Evolutionary conservation across 805 yeast species (phyloP).

Genomic region (Lachancea lanzarotensis): DNA sequence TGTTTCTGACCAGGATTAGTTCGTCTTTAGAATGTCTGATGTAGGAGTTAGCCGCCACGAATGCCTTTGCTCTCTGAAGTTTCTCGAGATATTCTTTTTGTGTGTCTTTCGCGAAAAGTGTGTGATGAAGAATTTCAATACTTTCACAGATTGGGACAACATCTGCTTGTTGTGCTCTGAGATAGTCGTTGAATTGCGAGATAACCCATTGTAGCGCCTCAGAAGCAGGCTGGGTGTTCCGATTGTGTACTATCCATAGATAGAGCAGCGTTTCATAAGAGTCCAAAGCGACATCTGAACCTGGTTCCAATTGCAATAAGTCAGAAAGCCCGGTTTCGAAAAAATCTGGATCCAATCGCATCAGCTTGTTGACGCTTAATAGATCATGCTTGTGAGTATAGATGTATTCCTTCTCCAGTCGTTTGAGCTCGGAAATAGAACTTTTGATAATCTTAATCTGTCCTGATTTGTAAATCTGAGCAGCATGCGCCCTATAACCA

Average conservation of each 20-base stretch:
- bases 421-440: conserved; percentile 40
- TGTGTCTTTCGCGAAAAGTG: conserved; percentile 6
- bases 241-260: conserved; percentile 2
- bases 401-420: conserved; percentile 44
- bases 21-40: conserved; percentile 21
- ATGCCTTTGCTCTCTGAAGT: conserved; percentile 12
- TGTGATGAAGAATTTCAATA: neutral
- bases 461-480: conserved; percentile 41
- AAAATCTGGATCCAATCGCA: conserved; percentile 46
- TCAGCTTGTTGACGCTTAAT: conserved; percentile 45
- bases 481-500: conserved; percentile 23
- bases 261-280: conserved; percentile 2
- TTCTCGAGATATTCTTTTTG: conserved; percentile 9
- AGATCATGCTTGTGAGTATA: conserved; percentile 37
- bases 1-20: conserved; percentile 16
- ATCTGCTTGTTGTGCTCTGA: neutral
- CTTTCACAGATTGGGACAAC: neutral
- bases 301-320: conserved; percentile 34
- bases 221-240: neutral
- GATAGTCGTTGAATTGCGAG: neutral
- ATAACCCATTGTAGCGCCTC: conserved; percentile 3
- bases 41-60: conserved; percentile 16
- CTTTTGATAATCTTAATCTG: conserved; percentile 44
- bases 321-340: conserved; percentile 35
- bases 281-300: conserved; percentile 36